Conservation (phyloP, 495 filamentous ascomycete genomes). For the Podospora pseudoanserina region DNA sequence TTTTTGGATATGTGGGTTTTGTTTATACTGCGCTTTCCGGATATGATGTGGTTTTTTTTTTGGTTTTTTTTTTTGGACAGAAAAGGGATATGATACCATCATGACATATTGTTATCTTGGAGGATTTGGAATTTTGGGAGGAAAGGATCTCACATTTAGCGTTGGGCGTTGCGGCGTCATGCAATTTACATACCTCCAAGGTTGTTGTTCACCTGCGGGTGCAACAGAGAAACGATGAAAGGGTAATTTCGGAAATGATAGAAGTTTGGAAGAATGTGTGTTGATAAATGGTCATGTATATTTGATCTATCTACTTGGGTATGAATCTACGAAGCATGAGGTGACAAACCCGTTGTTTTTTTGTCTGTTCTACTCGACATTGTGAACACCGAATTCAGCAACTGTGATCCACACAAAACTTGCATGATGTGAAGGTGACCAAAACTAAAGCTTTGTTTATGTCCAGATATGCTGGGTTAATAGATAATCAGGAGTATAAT, state of each 20-base stretch:
- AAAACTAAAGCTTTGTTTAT: too few species aligned
- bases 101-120: neutral
- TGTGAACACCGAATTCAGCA: too few species aligned
- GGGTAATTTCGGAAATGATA: neutral
- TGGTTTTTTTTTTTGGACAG: neutral
- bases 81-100: conserved; percentile 1
- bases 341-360: neutral
- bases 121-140: neutral
- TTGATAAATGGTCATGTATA: neutral
- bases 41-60: neutral
- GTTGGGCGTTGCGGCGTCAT: neutral
- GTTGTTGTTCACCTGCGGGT: neutral
- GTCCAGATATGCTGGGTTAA: too few species aligned
- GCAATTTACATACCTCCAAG: neutral
- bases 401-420: too few species aligned
- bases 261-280: neutral
- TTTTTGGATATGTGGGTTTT: neutral
- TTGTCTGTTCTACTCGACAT: too few species aligned
- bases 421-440: too few species aligned
- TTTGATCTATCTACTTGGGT: neutral
- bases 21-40: conserved; percentile 6
- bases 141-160: neutral
- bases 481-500: too few species aligned
- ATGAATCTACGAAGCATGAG: neutral
- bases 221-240: neutral